These are phyloP conservation scores for Prunus armeniaca DNA, from an alignment of 306 rosid species.

Conservation along the genomic window DNA sequence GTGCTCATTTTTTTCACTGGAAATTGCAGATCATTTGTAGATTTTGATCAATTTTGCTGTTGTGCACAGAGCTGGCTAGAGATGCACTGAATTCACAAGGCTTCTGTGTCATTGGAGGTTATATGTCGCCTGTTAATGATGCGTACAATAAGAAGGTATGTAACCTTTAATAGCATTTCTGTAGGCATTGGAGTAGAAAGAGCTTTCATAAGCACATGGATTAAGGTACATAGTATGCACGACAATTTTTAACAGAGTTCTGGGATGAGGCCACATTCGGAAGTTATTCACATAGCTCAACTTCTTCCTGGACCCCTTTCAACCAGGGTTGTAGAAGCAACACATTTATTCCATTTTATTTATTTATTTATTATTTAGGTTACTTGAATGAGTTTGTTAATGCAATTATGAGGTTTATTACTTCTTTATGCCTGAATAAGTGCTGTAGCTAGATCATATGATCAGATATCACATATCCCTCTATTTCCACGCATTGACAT, in stretches of 20 bases:
- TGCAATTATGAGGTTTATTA: background rate
- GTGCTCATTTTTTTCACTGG: background rate
- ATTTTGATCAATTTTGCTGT: conserved; percentile 2
- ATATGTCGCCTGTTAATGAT: conserved; percentile 90
- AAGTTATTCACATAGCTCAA: background rate
- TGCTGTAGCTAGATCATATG: background rate
- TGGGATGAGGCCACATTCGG: background rate
- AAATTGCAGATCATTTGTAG: background rate
- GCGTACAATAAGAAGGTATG: conserved; percentile 86
- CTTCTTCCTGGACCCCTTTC: background rate
- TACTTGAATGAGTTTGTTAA: conserved; percentile 5
- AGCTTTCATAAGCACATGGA: background rate
- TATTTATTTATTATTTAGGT: conserved; percentile 13
- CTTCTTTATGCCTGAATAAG: background rate
- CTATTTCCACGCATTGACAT: conserved; percentile 1
- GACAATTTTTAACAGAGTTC: background rate
- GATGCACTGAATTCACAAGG: conserved; percentile 72
- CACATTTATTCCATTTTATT: background rate
- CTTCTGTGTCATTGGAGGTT: conserved; percentile 76
- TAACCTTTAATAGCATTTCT: background rate
- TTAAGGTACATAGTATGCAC: background rate
- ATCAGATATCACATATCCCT: background rate
- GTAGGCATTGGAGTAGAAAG: background rate
- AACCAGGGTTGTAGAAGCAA: background rate
- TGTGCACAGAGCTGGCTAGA: conserved; percentile 72